These are phyloP conservation scores for Aspergillus fumigatiaffinis DNA, from an alignment of 2,329 filamentous ascomycete genomes.

Conservation along the genomic window DNA sequence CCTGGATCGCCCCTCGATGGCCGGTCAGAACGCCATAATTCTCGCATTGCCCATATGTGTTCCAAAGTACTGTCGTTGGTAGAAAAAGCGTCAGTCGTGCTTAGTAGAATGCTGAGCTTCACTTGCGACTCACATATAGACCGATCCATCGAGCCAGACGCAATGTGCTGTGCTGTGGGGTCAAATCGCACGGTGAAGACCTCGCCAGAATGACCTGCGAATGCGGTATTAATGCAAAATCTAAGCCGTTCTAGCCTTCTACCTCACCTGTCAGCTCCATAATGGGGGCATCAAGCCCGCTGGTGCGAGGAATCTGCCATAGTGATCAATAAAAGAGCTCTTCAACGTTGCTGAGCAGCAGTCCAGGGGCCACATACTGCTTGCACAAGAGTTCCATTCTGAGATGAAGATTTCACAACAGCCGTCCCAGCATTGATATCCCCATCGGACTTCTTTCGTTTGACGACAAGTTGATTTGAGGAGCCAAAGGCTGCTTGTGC, in stretches of 20 bases:
- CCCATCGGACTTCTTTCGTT: conserved; percentile 74
- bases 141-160: conserved; percentile 92
- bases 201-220: conserved; percentile 66
- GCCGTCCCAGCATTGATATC: conserved; percentile 54
- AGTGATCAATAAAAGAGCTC: conserved; percentile 11
- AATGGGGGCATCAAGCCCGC: conserved; percentile 79
- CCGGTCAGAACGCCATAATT: conserved; percentile 88
- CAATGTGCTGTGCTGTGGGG: conserved; percentile 79
- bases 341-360: neutral
- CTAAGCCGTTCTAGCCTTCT: neutral
- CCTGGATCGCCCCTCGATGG: conserved; percentile 85
- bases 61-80: conserved; percentile 73
- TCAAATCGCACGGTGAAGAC: conserved; percentile 90
- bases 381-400: conserved; percentile 63
- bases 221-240: conserved; percentile 1
- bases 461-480: conserved; percentile 73
- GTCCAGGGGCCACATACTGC: conserved; percentile 49
- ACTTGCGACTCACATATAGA: conserved; percentile 64
- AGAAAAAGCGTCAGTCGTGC: neutral
- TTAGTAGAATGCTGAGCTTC: neutral
- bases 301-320: conserved; percentile 69
- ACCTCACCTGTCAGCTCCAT: conserved; percentile 78
- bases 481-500: conserved; percentile 78
- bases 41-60: conserved; percentile 85
- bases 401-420: conserved; percentile 52